Evolutionary conservation across 1,284 basidiomycete species (phyloP), one percentile per base, ranked within the genome.

Genomic region (Trichosporon sp.): DNA sequence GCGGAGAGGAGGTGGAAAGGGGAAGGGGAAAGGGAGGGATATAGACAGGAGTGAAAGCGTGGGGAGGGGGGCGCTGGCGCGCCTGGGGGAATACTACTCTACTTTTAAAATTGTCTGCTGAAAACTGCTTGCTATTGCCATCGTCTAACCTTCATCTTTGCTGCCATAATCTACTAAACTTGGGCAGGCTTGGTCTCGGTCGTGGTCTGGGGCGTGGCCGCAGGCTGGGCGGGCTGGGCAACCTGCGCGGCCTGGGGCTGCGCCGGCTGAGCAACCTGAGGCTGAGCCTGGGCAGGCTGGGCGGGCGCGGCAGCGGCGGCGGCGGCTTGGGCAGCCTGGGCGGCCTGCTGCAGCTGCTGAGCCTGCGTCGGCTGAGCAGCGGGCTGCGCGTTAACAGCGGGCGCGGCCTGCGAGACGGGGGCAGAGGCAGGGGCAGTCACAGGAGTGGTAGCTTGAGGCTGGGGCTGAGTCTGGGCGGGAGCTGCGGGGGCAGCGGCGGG

Each of bases 331-430:
- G 46, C 23, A 34, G 25, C 25, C 4, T 37, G 40, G 10, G 27
- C 40, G 13, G 46, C 37, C 58, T 40, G 58, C 23, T 23, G 14
- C 37, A 40, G 58, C 10, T 32, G 54, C 60, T 62, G 60, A 19
- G 34, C 34, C 27, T n/a, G 37, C 16, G 37, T 21, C 57, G 40
- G 44, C 86, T 11, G 60, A 27, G 49, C 23, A n/a, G 44, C 37
- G 19, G 25, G 36, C n/a, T 14, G 37, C n/a, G 40, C 16, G 29
- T 7, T 9, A 27, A 52, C 31, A 5, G n/a, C 32, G 6, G 59
- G 44, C 23, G 44, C 21, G 29, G 27, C 34, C n/a, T 23, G 52
- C 21, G 56, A 40, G 37, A 34, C 33, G 29, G 56, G n/a, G 7
- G 57, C 44, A 32, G 57, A 37, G 7, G 57, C 19, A 31, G 58